Base-by-base conservation (phyloP, 495 filamentous ascomycete species). In the Bacidia rubella region DNA sequence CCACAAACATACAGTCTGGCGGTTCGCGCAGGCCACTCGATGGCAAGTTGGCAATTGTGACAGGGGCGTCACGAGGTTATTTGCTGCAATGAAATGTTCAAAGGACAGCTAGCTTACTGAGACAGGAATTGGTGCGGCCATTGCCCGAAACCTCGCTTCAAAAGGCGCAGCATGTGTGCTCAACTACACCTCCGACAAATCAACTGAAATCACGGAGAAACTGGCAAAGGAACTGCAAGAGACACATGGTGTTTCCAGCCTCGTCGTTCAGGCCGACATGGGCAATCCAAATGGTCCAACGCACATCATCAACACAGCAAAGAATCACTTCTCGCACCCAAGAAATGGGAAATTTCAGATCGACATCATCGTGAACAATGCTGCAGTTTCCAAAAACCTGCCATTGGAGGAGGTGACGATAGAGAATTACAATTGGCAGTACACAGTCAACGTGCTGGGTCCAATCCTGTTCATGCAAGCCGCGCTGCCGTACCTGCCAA, bases 301-400 rank as follows among this genome's bases (percentile, higher is more conserved):
- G 23, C 65, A 71, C 52, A 56, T 75, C 24, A 60, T 75, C 51
- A 57, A 55, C 20, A 65, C 68, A 0, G 74, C 74, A 0, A 68
- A 75, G 41, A 64, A 74, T 54, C 67, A 77, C 51, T 81, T 81
- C 60, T 56, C 70, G 12, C 64, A 72, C 32, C 68, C 67, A 26
- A 64, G 68, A 44, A 66, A 63, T 10, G 65, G 65, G 15, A 70
- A 70, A 22, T 77, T 90, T 65, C 79, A 82, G 55, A 78, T 95
- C 66, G 86, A 95, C 64, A 87, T 95, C 57, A 66, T 94, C 23
- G 70, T 95, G 70, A 93, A 95, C 74, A 94, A 94, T 64, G 88
- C 89, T 41, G 89, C 81, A 52, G 65, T 90, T 9, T 72, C 79
- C 1, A 62, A 60, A 24, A 83, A 89, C 66, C 66, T 74, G 11